These are phyloP conservation scores for Oxytropis ochrocephala DNA, from an alignment of 306 rosid species.

Conservation along the genomic window DNA sequence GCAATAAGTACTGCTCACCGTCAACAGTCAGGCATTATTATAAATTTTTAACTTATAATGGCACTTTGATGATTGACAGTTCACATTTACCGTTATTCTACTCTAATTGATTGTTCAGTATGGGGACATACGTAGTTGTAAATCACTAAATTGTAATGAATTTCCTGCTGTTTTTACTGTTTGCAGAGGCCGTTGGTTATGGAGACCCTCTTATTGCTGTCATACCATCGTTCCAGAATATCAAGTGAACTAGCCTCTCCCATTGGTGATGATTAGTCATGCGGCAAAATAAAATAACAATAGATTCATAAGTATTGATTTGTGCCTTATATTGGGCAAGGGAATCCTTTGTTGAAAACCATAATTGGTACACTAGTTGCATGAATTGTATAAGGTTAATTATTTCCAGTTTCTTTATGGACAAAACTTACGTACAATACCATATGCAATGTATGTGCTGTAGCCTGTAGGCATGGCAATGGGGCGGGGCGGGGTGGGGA, in stretches of 20 bases:
- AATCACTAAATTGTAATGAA: neutral
- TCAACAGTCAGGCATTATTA: neutral
- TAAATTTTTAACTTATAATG: neutral
- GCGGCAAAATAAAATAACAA: neutral
- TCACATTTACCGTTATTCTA: neutral
- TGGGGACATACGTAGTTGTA: neutral
- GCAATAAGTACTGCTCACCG: neutral
- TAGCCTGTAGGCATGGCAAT: no score
- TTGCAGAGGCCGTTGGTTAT: slow-evolving; percentile 80
- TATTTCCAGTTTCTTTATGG: neutral
- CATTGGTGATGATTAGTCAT: neutral
- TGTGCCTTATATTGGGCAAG: neutral
- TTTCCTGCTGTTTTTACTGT: slow-evolving; percentile 21
- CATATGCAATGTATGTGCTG: no score
- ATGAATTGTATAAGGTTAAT: neutral
- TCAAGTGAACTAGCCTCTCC: slow-evolving; percentile 38
- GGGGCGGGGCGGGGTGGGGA: no score
- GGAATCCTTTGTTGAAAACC: neutral
- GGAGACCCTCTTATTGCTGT: slow-evolving; percentile 84
- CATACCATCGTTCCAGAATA: slow-evolving; percentile 62
- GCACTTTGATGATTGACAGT: neutral
- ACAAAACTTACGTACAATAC: no score
- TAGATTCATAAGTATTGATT: slow-evolving; percentile 14
- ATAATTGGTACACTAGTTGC: slow-evolving; percentile 2
- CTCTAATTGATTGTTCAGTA: neutral